Evolutionary conservation across 768 basidiomycete genomes (phyloP), one percentile per base, ranked within the genome.

Genomic region (Mrakia hoshinonis): DNA sequence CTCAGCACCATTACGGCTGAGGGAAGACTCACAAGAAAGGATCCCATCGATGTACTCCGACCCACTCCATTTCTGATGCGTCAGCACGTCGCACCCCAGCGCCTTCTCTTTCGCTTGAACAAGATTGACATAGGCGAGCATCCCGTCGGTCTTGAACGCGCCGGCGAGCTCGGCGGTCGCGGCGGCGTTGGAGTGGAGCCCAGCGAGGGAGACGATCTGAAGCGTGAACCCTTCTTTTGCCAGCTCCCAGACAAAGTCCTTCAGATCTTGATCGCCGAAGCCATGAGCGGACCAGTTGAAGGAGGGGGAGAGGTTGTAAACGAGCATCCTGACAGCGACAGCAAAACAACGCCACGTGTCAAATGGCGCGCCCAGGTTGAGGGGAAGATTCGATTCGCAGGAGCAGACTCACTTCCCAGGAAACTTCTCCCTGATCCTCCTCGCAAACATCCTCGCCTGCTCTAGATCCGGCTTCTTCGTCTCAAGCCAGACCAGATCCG

Each of bases 41-140:
- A 95, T 92, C 67, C 88, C 82, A 80, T 95, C 92, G 70, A 92
- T 86, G 79, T 94, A 95, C 77, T 89, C 89, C 29, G 92, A 92
- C 46, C 92, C 92, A 74, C 91, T 92, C 89, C 92, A 96, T 84
- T 92, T 94, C 81, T 95, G 92, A 79, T 95, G 92, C 3, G 90
- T 95, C 60, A 94, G 82, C 39, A 95, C 91, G 78, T 95, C 92
- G 72, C 89, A 89, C 43, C 89, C 89, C 64, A 92, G 85, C 75
- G 88, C 91, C 79, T 88, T 89, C 80, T 95, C 92, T 79, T 90
- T 92, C 74, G 86, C 82, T 77, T 95, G 92, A 63, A 94, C 85
- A 24, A 91, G 85, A 72, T 93, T 84, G 60, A 93, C 91, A 79
- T 95, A 95, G 29, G 92, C 92, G 39, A 91, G 85, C 89, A 95